These are phyloP conservation scores for Biscogniauxia marginata DNA, from an alignment of 2,329 filamentous ascomycete genomes.

Conservation along the genomic window DNA sequence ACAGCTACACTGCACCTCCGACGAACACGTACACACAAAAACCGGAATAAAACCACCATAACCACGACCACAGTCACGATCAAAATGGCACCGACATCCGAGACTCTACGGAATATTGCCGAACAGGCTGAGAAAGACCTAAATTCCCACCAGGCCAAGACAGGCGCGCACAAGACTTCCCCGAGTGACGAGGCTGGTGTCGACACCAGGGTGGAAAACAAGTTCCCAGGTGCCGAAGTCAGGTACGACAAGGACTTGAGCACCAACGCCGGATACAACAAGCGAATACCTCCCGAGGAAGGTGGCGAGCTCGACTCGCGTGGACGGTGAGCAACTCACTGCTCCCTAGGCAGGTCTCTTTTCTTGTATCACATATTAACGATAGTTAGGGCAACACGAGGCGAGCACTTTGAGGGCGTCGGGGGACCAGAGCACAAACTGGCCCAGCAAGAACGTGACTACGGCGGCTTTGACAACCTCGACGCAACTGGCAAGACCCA, in stretches of 20 bases:
- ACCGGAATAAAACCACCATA: background rate
- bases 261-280: conserved; percentile 46
- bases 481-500: conserved; percentile 16
- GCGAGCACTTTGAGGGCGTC: conserved; percentile 42
- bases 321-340: conserved; percentile 38
- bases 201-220: conserved; percentile 40
- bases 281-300: conserved; percentile 45
- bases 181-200: conserved; percentile 43
- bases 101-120: conserved; percentile 43
- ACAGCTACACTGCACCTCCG: background rate
- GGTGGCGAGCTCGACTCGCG: conserved; percentile 44
- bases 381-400: conserved; percentile 40
- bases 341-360: background rate
- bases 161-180: conserved; percentile 40
- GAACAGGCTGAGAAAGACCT: conserved; percentile 46
- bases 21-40: background rate
- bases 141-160: conserved; percentile 49
- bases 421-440: conserved; percentile 45
- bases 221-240: conserved; percentile 43
- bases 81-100: conserved; percentile 31
- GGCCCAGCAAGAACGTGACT: conserved; percentile 25
- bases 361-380: conserved; percentile 10
- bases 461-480: conserved; percentile 37
- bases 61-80: too few species aligned
- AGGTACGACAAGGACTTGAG: conserved; percentile 42